A percentile compares a stretch with the other conserved stretches of the same genome.
Conservation (phyloP, 441 rosid species). For the Gossypium davidsonii region DNA sequence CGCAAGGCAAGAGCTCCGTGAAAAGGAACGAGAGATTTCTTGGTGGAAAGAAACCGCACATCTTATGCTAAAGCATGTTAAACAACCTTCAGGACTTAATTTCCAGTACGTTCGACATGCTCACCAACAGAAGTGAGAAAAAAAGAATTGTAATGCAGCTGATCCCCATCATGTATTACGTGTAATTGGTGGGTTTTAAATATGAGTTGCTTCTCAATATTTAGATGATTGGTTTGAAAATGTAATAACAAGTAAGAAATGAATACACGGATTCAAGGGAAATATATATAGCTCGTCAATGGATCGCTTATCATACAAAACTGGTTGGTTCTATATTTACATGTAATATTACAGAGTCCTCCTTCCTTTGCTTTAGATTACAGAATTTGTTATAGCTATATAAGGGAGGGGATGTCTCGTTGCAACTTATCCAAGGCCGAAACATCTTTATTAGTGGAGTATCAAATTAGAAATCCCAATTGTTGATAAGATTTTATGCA, state of each 20-base stretch:
- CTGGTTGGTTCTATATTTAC: background rate
- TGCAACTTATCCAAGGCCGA: background rate
- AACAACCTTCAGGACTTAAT: slow-evolving; percentile 26
- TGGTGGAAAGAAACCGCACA: slow-evolving; percentile 79
- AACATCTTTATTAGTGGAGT: background rate
- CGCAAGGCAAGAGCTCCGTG: slow-evolving; percentile 34
- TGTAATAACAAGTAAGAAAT: background rate
- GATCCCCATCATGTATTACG: background rate
- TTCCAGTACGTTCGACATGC: slow-evolving; percentile 6
- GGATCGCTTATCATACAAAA: background rate
- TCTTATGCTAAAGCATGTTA: slow-evolving; percentile 40
- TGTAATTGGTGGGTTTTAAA: background rate
- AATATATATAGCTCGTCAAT: background rate
- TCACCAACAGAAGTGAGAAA: slow-evolving; percentile 18
- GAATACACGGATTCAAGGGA: background rate
- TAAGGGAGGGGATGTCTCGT: background rate
- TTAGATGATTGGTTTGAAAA: background rate
- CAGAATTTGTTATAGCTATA: background rate
- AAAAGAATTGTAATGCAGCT: background rate
- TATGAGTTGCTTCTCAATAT: background rate
- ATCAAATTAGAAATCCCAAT: background rate
- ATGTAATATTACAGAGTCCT: background rate
- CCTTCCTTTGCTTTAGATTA: background rate
- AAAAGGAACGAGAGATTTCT: slow-evolving; percentile 58
- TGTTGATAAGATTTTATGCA: background rate